Evolutionary conservation across 768 basidiomycete species (phyloP), one percentile per base, ranked within the genome.

Genomic region (Tulasnella sp.): DNA sequence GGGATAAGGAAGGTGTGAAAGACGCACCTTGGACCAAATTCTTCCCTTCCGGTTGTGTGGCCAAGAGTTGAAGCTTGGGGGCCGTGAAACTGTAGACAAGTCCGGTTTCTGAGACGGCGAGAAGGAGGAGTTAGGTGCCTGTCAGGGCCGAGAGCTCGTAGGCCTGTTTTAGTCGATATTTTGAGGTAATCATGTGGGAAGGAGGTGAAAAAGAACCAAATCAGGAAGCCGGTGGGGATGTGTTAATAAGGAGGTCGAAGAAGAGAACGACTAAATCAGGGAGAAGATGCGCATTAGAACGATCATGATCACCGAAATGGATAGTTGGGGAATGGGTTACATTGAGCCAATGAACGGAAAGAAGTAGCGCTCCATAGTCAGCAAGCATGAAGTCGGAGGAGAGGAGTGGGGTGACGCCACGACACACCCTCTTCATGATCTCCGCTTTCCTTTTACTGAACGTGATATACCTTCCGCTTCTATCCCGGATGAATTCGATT

Each of bases 371-470:
- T n/a, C n/a, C n/a, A n/a, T n/a, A n/a, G n/a, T n/a, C 27, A 27
- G n/a, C n/a, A n/a, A n/a, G n/a, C n/a, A n/a, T n/a, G n/a, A n/a
- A n/a, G n/a, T n/a, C n/a, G 38, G 64, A 45, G n/a, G n/a, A n/a
- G n/a, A n/a, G n/a, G n/a, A n/a, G n/a, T n/a, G n/a, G n/a, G n/a
- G n/a, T n/a, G n/a, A n/a, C n/a, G n/a, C n/a, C 30, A 52, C 61
- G 68, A 73, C 76, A 70, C 68, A 88, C 92, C 86, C 95, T 96
- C 83, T 96, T 96, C 93, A 96, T 96, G 74, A 96, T 95, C 79
- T 95, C 95, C 70, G 96, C 95, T 82, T 98, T 98, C 78, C 95
- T 84, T 84, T 99, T 98, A 77, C 88, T 91, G 83, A 99, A 99
- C 69, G 95, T 99, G 78, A 98, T 99, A 80, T 99, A 95, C 78